A percentile compares a stretch with the other conserved stretches of the same genome.
Evolutionary conservation across 2,329 filamentous ascomycete genomes (phyloP).

Genomic region (Neophaeococcomyces mojaviensis): DNA sequence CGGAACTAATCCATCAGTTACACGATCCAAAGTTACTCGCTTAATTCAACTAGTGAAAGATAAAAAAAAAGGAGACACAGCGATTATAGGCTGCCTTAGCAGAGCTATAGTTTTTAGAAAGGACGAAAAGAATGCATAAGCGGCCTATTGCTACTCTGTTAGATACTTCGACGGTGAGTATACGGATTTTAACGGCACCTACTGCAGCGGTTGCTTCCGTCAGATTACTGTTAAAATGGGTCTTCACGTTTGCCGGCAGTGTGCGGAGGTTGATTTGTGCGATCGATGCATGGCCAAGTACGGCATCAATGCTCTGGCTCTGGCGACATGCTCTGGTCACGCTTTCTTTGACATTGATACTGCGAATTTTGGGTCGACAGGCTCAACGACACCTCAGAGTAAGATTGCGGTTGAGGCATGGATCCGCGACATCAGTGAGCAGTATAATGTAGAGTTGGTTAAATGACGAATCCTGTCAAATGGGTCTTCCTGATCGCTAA

Average conservation of each 20-base stretch:
- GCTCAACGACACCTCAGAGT: too few species aligned
- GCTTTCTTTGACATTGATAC: background rate
- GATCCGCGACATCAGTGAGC: too few species aligned
- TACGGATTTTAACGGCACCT: background rate
- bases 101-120: background rate
- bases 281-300: background rate
- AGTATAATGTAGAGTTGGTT: too few species aligned
- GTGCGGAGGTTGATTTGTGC: background rate
- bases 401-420: too few species aligned
- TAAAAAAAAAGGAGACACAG: too few species aligned
- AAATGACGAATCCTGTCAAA: too few species aligned
- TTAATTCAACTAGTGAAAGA: too few species aligned
- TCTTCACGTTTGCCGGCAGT: background rate
- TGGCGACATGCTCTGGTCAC: background rate
- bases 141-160: background rate
- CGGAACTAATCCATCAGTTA: too few species aligned
- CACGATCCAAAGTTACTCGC: too few species aligned
- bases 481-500: too few species aligned
- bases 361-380: too few species aligned
- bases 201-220: background rate
- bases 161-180: background rate
- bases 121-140: background rate
- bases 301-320: background rate
- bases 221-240: background rate
- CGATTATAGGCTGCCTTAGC: too few species aligned